phyloP scores from a whole-genome alignment of 192 early-diverging fungal genomes.

The Diversispora epigaea region DNA sequence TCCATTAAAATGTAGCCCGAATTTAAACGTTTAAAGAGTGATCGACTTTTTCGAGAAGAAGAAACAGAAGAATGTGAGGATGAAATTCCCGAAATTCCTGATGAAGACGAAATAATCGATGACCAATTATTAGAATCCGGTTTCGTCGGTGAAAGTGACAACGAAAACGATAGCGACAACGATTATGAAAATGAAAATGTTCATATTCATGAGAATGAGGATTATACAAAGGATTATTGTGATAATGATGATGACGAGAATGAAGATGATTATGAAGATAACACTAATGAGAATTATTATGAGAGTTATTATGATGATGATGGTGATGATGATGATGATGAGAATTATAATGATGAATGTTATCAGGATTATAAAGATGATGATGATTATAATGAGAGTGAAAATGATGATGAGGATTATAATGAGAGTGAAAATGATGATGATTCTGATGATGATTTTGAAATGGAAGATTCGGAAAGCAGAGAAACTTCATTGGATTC shows the following conservation, averaged over 20 bases:
- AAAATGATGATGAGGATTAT: no score
- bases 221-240: background rate
- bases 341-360: no score
- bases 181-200: conserved; percentile 37
- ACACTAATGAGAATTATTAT: no score
- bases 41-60: conserved; percentile 46
- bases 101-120: conserved; percentile 8
- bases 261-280: no score
- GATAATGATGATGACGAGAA: no score
- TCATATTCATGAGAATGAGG: background rate
- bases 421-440: conserved; percentile 41
- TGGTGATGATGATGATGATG: no score
- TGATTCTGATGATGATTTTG: conserved; percentile 11
- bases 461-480: background rate
- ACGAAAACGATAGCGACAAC: background rate
- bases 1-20: conserved; percentile 28
- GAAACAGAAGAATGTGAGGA: background rate
- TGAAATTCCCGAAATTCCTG: conserved; percentile 12
- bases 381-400: no score
- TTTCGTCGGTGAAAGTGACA: background rate
- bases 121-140: conserved; percentile 1
- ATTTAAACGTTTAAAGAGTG: conserved; percentile 69
- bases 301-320: no score
- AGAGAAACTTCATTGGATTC: conserved; percentile 43
- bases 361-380: no score